Base-by-base conservation (phyloP, 495 filamentous ascomycete genomes). In the Trichoderma gamsii region DNA sequence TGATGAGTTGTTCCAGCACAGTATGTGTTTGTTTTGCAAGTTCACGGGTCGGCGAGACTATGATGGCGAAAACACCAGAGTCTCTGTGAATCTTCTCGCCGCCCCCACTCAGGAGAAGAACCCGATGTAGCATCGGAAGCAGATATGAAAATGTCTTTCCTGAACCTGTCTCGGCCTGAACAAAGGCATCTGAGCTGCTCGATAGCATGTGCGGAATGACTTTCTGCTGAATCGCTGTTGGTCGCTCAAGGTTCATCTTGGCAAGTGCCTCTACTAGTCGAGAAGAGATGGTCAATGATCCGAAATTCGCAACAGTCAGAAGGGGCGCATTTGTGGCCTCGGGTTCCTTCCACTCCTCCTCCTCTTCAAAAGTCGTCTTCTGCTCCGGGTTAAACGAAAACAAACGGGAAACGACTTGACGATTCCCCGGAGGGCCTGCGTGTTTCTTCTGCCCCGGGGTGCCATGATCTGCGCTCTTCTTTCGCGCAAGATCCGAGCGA, bases 81-180 rank as follows among this genome's bases (percentile, higher is more conserved):
- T 91, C 87, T 51, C 93, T 84, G 70, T 92, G 90, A 64, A 92
- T 82, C 71, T 76, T 76, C 12, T 77, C 77, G 65, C 84, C 79
- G 70, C 76, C 74, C n/a, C 77, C 73, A 52, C 91, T 92, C 27
- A 97, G 79, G 13, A 84, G 79, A 80, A 96, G 88, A 64, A 99
- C 90, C 56, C 92, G 83, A 71, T 99, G 89, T 21, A 98, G 88
- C 46, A 99, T 90, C 1, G 95, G 95, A 6, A 99, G 76, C 12
- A 97, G 82, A 75, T 98, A 99, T 43, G 95, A 93, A 64, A 99
- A 78, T 5, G 95, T 99, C 78, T 99, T 99, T 74, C 95, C 95
- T 0, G 96, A 99, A 41, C 95, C 95, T 0, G 95, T 99, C 77
- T 99, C 90, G 16, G 96, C 96, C 76, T 97, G 95, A 32, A 99